Conservation (phyloP, 2,329 filamentous ascomycete species). For the Fusarium brevicatenulatum region DNA sequence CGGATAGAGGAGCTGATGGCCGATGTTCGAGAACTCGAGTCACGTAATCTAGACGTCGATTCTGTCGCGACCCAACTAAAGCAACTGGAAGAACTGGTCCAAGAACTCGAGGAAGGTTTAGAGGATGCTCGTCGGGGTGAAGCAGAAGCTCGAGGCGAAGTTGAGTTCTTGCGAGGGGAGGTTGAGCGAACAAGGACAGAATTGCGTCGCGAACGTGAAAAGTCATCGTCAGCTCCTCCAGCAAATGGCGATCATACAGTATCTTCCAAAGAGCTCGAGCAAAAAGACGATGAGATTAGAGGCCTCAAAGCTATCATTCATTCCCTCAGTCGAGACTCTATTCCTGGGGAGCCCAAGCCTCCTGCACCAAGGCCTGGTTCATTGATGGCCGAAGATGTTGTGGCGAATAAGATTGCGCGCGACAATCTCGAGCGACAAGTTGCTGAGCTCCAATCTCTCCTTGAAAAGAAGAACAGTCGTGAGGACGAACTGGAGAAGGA, state of each 20-base stretch:
- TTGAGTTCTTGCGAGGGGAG: constrained; percentile 93
- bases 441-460: constrained; percentile 76
- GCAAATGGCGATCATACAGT: constrained; percentile 56
- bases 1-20: constrained; percentile 86
- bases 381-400: constrained; percentile 47
- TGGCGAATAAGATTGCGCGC: constrained; percentile 48
- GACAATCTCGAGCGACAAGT: constrained; percentile 85
- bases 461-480: constrained; percentile 76
- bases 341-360: constrained; percentile 53
- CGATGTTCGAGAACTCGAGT: constrained; percentile 84
- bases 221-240: constrained; percentile 60
- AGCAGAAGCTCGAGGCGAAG: constrained; percentile 93
- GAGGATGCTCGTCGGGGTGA: constrained; percentile 95
- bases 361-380: constrained; percentile 48
- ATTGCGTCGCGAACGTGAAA: constrained; percentile 87
- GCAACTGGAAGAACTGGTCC: constrained; percentile 94
- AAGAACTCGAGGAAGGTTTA: constrained; percentile 94
- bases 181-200: constrained; percentile 92
- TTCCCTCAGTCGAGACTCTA: constrained; percentile 83
- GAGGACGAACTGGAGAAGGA: constrained; percentile 91
- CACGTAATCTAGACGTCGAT: constrained; percentile 88
- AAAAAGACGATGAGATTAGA: constrained; percentile 96
- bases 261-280: constrained; percentile 80
- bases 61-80: constrained; percentile 91
- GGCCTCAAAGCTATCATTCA: constrained; percentile 98